Conservation (phyloP, 1,139 yeast genomes). For the Scheffersomyces illinoinensis region DNA sequence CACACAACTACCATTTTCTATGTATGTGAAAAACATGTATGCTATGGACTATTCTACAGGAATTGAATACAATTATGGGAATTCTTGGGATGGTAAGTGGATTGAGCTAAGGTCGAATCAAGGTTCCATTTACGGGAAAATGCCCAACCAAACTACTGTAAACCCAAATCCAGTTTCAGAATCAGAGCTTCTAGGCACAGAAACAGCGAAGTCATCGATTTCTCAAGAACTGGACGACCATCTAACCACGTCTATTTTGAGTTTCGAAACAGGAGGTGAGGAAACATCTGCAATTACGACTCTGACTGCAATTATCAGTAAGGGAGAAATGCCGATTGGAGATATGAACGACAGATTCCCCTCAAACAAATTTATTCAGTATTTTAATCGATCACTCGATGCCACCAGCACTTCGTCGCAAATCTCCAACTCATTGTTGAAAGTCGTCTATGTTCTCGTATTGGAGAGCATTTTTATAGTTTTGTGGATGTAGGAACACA, state of each 20-base stretch:
- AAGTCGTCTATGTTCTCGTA: not conserved
- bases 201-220: not conserved
- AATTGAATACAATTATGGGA: slow-evolving; percentile 34
- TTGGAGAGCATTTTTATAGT: not conserved
- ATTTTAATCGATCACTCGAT: not conserved
- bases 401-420: not conserved
- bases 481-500: not conserved
- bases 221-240: not conserved
- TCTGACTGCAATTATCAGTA: not conserved
- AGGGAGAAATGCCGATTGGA: not conserved
- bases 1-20: slow-evolving; percentile 33
- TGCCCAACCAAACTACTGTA: not conserved
- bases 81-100: slow-evolving; percentile 7
- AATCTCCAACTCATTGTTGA: not conserved
- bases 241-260: not conserved
- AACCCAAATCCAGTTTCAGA: not conserved
- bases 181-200: not conserved
- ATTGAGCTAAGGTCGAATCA: slow-evolving; percentile 3
- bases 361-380: not conserved
- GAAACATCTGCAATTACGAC: not conserved
- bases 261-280: not conserved
- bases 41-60: slow-evolving; percentile 40
- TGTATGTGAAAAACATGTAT: slow-evolving; percentile 29
- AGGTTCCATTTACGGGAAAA: not conserved
- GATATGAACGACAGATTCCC: not conserved